Conservation (phyloP, 2,329 filamentous ascomycete genomes). For the Penicillium hordei region DNA sequence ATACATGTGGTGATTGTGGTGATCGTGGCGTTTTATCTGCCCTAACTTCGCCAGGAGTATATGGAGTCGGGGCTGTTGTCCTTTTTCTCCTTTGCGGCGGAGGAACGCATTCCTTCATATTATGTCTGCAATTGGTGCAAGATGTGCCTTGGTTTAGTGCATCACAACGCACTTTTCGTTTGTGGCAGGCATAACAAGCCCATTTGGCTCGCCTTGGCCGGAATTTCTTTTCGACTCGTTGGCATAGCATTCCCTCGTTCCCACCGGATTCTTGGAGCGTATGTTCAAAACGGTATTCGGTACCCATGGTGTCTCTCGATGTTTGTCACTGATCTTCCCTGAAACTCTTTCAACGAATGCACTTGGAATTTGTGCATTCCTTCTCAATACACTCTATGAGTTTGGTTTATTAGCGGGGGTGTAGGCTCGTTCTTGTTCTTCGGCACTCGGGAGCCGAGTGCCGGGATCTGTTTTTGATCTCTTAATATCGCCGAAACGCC, state of each 20-base stretch:
- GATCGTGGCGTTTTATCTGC: too few species aligned
- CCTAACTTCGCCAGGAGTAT: too few species aligned
- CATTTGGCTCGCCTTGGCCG: background rate
- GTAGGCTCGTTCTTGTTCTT: background rate
- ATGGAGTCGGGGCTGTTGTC: background rate
- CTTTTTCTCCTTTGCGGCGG: background rate
- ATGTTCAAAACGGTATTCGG: background rate
- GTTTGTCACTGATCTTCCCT: background rate
- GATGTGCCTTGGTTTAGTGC: background rate
- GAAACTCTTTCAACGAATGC: background rate
- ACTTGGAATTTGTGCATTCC: too few species aligned
- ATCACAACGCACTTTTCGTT: background rate
- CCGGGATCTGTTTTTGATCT: background rate
- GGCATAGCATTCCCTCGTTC: background rate
- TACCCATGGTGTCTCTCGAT: background rate
- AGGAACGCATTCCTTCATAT: background rate
- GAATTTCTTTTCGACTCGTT: background rate
- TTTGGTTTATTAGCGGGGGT: too few species aligned
- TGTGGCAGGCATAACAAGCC: background rate
- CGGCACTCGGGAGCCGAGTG: background rate
- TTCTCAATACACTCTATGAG: too few species aligned
- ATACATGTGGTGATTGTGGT: too few species aligned
- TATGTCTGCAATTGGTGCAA: background rate
- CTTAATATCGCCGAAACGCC: too few species aligned
- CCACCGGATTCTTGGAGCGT: too few species aligned